Conservation (phyloP, 805 yeast genomes). For the Suhomyces canberraensis region DNA sequence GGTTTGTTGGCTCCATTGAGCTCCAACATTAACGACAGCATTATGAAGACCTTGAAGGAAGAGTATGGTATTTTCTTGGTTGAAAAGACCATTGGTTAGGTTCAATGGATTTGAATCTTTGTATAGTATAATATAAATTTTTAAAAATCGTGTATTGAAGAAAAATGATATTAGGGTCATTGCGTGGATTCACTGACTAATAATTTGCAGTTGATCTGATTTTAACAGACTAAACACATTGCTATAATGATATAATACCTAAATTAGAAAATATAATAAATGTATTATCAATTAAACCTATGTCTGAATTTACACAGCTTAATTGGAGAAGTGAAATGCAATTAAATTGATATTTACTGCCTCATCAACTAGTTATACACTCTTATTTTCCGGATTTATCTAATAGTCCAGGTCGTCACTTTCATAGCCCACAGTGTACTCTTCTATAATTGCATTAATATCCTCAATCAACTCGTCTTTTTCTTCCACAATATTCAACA, state of each 20-base stretch:
- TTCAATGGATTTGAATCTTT: not conserved
- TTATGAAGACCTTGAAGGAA: slow-evolving; percentile 88
- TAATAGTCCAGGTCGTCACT: too few relatives aligned
- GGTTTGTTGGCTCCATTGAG: slow-evolving; percentile 94
- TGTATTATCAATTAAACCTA: too few relatives aligned
- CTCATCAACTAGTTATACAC: too few relatives aligned
- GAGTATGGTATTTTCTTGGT: slow-evolving; percentile 82
- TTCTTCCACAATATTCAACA: slow-evolving; percentile 39
- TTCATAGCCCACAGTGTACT: slow-evolving; percentile 50
- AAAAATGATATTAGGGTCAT: too few relatives aligned
- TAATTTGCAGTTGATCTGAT: too few relatives aligned
- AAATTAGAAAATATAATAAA: too few relatives aligned
- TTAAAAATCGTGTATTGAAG: not conserved
- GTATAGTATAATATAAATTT: not conserved
- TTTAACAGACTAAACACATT: too few relatives aligned
- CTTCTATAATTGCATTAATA: slow-evolving; percentile 40
- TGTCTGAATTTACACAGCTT: too few relatives aligned
- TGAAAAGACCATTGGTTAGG: slow-evolving; percentile 45
- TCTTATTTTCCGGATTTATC: too few relatives aligned
- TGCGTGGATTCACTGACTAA: not conserved
- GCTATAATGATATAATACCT: too few relatives aligned
- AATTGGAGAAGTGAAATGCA: too few relatives aligned
- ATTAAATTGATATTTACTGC: too few relatives aligned
- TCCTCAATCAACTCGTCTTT: slow-evolving; percentile 52
- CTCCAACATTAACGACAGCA: slow-evolving; percentile 84